Conservation (phyloP, 495 filamentous ascomycete genomes). For the Neurospora pannonica region DNA sequence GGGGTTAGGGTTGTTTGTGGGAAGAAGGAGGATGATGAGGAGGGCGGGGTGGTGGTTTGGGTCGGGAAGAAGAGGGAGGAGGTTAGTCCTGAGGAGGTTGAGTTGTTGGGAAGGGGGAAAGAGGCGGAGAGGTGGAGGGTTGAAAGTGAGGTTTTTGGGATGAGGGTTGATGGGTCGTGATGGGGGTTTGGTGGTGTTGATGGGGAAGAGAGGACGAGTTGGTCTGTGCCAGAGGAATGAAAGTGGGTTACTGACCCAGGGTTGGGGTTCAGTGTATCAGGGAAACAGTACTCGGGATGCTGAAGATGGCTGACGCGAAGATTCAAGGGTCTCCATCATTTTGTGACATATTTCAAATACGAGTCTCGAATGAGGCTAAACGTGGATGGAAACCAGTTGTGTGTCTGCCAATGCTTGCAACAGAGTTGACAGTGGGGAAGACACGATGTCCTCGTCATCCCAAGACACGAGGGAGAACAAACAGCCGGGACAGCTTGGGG, state of each 20-base stretch:
- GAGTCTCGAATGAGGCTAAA: neutral
- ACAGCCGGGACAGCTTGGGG: neutral
- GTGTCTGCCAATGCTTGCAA: neutral
- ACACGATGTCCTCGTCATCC: neutral
- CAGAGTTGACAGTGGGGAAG: neutral
- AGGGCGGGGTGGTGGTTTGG: neutral
- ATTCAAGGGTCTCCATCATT: neutral
- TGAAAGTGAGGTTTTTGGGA: neutral
- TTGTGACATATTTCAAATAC: neutral
- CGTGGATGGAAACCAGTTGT: neutral
- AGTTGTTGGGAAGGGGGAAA: constrained; percentile 1
- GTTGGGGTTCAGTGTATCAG: neutral
- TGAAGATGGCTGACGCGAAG: neutral
- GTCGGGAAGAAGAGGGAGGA: neutral
- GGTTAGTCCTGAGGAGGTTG: neutral
- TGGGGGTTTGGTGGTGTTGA: neutral
- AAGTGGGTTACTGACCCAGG: neutral
- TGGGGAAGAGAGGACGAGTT: neutral
- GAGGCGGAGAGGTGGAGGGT: neutral
- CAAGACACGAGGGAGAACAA: neutral
- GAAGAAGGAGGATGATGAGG: neutral
- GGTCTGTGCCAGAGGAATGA: neutral
- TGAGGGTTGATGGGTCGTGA: neutral
- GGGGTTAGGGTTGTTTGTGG: neutral
- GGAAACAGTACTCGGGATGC: neutral